Evolutionary conservation across 176 grass and related monocot genomes (phyloP).

Genomic region (sorghum (Sorghum bicolor)): DNA sequence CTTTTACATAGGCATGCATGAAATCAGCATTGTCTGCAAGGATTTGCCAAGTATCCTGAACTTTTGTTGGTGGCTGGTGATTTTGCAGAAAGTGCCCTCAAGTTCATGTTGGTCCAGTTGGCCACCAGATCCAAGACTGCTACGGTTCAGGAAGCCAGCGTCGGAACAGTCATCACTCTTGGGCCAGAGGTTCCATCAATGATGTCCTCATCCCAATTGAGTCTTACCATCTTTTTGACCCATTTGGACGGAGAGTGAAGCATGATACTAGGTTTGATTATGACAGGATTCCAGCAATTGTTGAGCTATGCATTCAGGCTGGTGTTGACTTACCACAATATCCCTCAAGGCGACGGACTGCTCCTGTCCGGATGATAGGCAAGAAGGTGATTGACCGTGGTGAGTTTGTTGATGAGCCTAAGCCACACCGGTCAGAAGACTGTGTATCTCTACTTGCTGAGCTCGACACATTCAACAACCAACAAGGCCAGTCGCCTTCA

Average conservation of each 20-base stretch:
- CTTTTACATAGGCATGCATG: not conserved
- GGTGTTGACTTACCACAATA: conserved; percentile 80
- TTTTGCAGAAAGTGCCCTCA: conserved; percentile 78
- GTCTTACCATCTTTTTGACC: conserved; percentile 90
- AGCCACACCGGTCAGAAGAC: conserved; percentile 56
- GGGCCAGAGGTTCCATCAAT: conserved; percentile 76
- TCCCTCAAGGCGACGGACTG: conserved; percentile 66
- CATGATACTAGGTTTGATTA: conserved; percentile 88
- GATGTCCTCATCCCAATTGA: conserved; percentile 79
- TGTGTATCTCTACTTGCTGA: conserved; percentile 64
- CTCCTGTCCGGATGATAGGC: conserved; percentile 79
- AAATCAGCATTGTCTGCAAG: not conserved
- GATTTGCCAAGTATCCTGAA: conserved; percentile 5
- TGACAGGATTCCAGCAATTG: conserved; percentile 80
- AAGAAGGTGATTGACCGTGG: conserved; percentile 82
- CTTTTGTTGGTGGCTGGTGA: not conserved
- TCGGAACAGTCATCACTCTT: conserved; percentile 70
- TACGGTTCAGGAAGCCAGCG: conserved; percentile 64
- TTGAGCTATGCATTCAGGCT: conserved; percentile 93
- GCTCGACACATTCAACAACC: conserved; percentile 66
- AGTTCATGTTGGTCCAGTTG: conserved; percentile 76
- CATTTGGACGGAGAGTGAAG: conserved; percentile 81
- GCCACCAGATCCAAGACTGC: conserved; percentile 82
- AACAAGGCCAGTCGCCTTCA: conserved; percentile 17
- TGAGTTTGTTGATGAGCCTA: conserved; percentile 65